Evolutionary conservation across 345 rosid species (phyloP).

Genomic region (Brassica nigra): DNA sequence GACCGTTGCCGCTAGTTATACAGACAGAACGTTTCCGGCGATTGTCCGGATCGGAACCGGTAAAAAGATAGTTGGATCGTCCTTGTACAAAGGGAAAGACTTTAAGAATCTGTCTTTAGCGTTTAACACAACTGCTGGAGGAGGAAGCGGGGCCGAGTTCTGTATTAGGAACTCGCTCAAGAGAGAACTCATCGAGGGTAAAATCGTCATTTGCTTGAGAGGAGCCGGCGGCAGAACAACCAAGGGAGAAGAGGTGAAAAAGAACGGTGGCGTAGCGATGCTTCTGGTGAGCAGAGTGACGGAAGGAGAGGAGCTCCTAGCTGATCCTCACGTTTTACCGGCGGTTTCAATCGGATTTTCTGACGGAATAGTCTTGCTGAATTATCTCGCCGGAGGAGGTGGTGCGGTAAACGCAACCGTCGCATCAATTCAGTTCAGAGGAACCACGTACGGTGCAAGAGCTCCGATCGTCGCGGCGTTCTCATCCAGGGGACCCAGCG

Average conservation of each 20-base stretch:
- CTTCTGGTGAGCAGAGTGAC: slow-evolving; percentile 49
- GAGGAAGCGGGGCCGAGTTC: slow-evolving; percentile 43
- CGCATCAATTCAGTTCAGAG: slow-evolving; percentile 58
- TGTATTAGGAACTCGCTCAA: slow-evolving; percentile 42
- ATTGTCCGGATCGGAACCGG: slow-evolving; percentile 58
- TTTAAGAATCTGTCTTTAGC: slow-evolving; percentile 50
- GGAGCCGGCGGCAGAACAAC: slow-evolving; percentile 52
- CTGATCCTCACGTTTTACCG: slow-evolving; percentile 70
- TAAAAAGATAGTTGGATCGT: slow-evolving; percentile 48
- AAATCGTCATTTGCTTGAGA: slow-evolving; percentile 59
- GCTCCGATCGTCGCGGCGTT: slow-evolving; percentile 78
- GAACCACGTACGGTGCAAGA: slow-evolving; percentile 54
- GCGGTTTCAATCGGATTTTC: slow-evolving; percentile 55
- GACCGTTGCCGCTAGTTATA: slow-evolving; percentile 87
- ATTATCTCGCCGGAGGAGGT: slow-evolving; percentile 37
- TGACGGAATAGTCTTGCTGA: slow-evolving; percentile 47
- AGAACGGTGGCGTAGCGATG: slow-evolving; percentile 72
- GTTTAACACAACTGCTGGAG: slow-evolving; percentile 59
- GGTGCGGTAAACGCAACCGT: slow-evolving; percentile 41
- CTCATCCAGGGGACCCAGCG: slow-evolving; percentile 80
- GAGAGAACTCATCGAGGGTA: slow-evolving; percentile 50
- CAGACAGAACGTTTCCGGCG: slow-evolving; percentile 66
- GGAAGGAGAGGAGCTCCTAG: slow-evolving; percentile 66
- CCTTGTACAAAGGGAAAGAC: slow-evolving; percentile 49
- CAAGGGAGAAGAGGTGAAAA: slow-evolving; percentile 59